Evolutionary conservation across 306 rosid species (phyloP).

Genomic region (Lathyrus aphaca): DNA sequence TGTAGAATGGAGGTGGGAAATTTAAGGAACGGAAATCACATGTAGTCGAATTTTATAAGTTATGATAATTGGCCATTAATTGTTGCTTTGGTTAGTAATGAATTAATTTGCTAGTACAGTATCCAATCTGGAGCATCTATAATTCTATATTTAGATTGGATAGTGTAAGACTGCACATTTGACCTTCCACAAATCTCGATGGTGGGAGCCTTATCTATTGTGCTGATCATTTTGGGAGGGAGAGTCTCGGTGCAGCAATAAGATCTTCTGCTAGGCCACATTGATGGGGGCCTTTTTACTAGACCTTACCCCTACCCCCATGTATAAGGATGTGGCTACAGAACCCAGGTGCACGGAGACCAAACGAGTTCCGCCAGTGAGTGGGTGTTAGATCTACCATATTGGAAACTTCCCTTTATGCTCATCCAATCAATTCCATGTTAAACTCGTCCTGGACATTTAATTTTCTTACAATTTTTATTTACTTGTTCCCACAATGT

Average conservation of each 20-base stretch:
- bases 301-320: too few species aligned
- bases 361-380: background rate
- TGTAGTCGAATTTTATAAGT: background rate
- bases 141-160: conserved; percentile 4
- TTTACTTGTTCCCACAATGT: background rate
- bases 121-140: background rate
- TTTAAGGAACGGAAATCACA: background rate
- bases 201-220: conserved; percentile 8
- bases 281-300: background rate
- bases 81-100: conserved; percentile 15
- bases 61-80: too few species aligned
- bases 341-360: background rate
- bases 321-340: background rate
- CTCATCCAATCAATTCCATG: background rate
- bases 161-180: background rate
- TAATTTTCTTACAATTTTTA: background rate
- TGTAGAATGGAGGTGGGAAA: background rate
- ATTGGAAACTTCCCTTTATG: background rate
- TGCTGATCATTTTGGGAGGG: background rate
- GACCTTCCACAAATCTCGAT: conserved; percentile 8
- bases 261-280: background rate
- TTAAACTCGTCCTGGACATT: background rate
- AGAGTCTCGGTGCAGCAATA: background rate
- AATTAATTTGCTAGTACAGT: background rate
- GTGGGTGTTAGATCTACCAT: background rate